Evolutionary conservation across 1,284 basidiomycete genomes (phyloP).

Genomic region (Malassezia pachydermatis): DNA sequence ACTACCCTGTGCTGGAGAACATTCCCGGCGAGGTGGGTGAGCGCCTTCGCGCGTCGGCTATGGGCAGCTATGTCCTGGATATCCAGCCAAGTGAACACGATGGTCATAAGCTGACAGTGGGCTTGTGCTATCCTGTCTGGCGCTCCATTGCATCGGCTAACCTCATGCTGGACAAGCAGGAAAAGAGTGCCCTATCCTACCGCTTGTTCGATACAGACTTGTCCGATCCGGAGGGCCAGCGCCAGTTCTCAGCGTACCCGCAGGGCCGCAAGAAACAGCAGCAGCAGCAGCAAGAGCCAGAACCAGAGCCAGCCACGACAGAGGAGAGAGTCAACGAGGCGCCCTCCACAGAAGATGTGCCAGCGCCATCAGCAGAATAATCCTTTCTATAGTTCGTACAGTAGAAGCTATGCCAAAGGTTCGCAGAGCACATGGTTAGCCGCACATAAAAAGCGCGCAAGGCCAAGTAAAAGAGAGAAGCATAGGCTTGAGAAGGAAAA

Average conservation of each 20-base stretch:
- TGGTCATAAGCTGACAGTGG: constrained; percentile 25
- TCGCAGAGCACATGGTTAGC: no score
- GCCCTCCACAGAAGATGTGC: no score
- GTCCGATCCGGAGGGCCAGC: constrained; percentile 31
- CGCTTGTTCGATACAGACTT: constrained; percentile 42
- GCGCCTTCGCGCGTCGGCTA: constrained; percentile 24
- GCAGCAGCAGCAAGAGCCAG: background rate
- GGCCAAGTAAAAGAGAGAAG: no score
- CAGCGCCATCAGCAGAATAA: no score
- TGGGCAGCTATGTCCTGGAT: constrained; percentile 40
- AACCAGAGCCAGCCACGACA: no score
- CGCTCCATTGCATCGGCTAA: constrained; percentile 40
- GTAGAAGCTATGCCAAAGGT: no score
- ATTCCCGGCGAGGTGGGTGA: constrained; percentile 30
- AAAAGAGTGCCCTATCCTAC: constrained; percentile 42
- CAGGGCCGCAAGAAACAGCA: constrained; percentile 7
- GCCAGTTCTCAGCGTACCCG: constrained; percentile 29
- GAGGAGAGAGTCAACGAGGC: no score
- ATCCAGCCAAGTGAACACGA: constrained; percentile 32
- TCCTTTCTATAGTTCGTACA: no score
- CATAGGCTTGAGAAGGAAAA: background rate
- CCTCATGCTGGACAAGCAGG: constrained; percentile 48
- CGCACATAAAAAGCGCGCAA: no score
- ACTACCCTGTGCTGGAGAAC: constrained; percentile 36
- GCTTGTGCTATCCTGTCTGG: constrained; percentile 40